Conservation (phyloP, 148 eudicot genomes). For the Rheum nobile region DNA sequence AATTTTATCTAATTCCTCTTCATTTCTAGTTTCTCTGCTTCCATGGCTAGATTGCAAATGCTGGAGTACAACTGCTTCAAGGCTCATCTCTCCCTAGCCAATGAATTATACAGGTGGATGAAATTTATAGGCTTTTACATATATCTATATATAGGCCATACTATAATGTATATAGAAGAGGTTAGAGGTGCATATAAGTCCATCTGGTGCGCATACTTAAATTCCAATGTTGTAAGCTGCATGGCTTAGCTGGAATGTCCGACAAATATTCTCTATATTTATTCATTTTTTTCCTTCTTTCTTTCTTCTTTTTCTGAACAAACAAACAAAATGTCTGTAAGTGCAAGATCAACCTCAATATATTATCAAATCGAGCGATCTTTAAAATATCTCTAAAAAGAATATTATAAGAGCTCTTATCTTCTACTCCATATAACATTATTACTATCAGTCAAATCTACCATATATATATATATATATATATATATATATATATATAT, state of each 20-base stretch:
- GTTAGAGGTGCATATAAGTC: not conserved
- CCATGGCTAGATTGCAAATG: conserved; percentile 3
- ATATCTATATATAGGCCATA: no score
- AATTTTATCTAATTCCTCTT: not conserved
- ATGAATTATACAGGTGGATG: not conserved
- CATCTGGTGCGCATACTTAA: not conserved
- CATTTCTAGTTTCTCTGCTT: not conserved
- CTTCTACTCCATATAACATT: no score
- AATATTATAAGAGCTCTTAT: no score
- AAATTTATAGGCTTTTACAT: not conserved
- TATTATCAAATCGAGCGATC: no score
- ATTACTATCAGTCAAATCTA: no score
- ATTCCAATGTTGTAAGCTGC: not conserved
- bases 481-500: no score
- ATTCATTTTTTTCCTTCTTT: no score
- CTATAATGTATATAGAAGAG: not conserved
- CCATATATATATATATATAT: no score
- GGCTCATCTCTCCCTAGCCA: not conserved
- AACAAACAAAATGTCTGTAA: no score
- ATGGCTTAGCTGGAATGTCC: not conserved
- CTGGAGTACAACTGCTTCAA: conserved; percentile 8
- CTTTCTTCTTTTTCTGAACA: no score
- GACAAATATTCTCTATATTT: not conserved
- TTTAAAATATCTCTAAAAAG: no score
- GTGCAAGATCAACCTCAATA: no score